These are phyloP conservation scores for Exophiala alcalophila DNA, from an alignment of 2,329 filamentous ascomycete species.

Conservation along the genomic window DNA sequence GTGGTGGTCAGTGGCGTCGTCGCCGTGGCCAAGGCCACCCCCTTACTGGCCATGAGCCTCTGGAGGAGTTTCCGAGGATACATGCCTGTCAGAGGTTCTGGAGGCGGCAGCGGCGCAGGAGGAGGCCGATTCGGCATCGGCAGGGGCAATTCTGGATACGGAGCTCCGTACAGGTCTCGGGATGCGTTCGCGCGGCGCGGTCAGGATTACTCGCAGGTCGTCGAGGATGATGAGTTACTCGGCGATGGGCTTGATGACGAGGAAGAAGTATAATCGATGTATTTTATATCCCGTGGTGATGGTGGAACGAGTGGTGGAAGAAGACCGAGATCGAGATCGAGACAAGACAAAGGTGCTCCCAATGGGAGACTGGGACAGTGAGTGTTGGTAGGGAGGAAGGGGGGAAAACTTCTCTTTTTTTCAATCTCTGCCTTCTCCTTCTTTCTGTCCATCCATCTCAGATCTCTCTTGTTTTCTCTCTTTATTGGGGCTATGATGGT, in stretches of 20 bases:
- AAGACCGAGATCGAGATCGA: too few relatives aligned
- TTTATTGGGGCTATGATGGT: too few relatives aligned
- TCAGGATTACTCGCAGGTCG: constrained; percentile 74
- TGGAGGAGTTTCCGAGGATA: constrained; percentile 63
- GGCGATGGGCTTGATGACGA: constrained; percentile 95
- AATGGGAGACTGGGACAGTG: too few relatives aligned
- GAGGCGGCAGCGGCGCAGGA: constrained; percentile 44
- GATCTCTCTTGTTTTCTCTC: too few relatives aligned
- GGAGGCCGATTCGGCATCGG: constrained; percentile 40
- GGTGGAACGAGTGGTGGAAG: too few relatives aligned
- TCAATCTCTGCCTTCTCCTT: too few relatives aligned
- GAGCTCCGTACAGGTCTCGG: constrained; percentile 75
- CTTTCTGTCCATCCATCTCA: too few relatives aligned
- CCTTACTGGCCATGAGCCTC: constrained; percentile 68
- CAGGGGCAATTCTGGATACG: constrained; percentile 39
- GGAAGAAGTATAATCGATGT: constrained; percentile 41
- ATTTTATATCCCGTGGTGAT: too few relatives aligned
- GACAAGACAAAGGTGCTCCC: too few relatives aligned
- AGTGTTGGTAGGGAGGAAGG: too few relatives aligned
- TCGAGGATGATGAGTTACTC: constrained; percentile 89
- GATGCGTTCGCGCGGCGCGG: constrained; percentile 83
- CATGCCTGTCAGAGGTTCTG: constrained; percentile 50
- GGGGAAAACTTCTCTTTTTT: too few relatives aligned
- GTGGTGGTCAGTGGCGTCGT: constrained; percentile 77
- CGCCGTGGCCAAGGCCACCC: constrained; percentile 66